Percentiles rank a stretch among this genome's conserved stretches.
phyloP scores from a whole-genome alignment of 2,329 filamentous ascomycete genomes.

The Colletotrichum chrysophilum region DNA sequence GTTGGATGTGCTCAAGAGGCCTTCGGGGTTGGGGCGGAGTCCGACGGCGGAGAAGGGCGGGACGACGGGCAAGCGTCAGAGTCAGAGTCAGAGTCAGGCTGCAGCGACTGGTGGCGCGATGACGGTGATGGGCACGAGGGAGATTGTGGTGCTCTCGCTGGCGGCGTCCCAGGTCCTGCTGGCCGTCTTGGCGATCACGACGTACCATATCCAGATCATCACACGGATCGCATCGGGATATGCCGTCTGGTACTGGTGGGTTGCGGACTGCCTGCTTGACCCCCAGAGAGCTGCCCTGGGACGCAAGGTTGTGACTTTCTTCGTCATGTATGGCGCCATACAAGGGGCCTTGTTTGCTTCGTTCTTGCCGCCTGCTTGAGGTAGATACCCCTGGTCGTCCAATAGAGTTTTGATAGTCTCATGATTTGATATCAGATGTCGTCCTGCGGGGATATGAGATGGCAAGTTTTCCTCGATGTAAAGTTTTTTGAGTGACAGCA shows the following conservation, averaged over 20 bases:
- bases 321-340: conserved; percentile 82
- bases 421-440: neutral
- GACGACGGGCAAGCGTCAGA: neutral
- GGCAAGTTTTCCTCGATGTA: neutral
- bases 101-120: neutral
- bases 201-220: conserved; percentile 93
- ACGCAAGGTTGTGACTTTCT: conserved; percentile 62
- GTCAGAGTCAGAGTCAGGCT: neutral
- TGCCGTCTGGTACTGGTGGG: conserved; percentile 86
- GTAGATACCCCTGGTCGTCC: neutral
- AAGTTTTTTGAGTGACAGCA: neutral
- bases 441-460: neutral
- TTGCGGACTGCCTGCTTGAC: conserved; percentile 58
- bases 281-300: conserved; percentile 34
- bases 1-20: conserved; percentile 37
- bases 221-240: conserved; percentile 88
- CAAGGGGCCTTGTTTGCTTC: conserved; percentile 86
- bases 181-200: conserved; percentile 73
- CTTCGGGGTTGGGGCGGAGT: conserved; percentile 14
- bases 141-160: conserved; percentile 52
- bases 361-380: conserved; percentile 82
- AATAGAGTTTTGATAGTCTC: conserved; percentile 1
- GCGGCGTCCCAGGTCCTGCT: conserved; percentile 77
- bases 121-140: conserved; percentile 27
- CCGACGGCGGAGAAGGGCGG: neutral